phyloP scores from a whole-genome alignment of 2,329 filamentous ascomycete species.

The Ophiocordyceps unilateralis region DNA sequence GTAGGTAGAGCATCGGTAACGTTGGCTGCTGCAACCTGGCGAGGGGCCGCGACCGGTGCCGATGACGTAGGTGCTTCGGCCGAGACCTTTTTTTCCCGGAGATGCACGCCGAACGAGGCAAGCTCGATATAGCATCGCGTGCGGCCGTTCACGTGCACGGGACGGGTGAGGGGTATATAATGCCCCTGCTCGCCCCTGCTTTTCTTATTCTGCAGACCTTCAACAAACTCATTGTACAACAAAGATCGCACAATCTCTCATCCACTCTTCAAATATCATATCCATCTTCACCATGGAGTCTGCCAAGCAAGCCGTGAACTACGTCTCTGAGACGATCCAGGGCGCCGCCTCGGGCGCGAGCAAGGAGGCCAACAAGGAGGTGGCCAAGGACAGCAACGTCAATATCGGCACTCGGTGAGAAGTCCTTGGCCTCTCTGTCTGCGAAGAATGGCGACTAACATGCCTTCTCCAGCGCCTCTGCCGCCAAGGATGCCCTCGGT shows the following conservation, averaged over 20 bases:
- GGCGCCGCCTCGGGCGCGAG: slow-evolving; percentile 34
- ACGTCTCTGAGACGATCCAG: slow-evolving; percentile 45
- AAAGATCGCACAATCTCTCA: not conserved
- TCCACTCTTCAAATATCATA: not conserved
- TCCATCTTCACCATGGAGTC: slow-evolving; percentile 22
- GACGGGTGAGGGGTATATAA: not conserved
- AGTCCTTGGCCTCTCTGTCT: not conserved
- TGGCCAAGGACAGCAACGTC: slow-evolving; percentile 44
- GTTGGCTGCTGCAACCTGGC: not conserved
- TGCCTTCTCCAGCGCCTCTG: slow-evolving; percentile 16
- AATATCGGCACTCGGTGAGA: slow-evolving; percentile 33
- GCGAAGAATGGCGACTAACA: slow-evolving; percentile 10
- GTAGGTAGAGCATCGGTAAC: not conserved
- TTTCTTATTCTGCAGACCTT: no score
- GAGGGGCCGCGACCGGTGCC: not conserved
- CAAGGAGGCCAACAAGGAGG: slow-evolving; percentile 55
- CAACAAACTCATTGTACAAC: not conserved
- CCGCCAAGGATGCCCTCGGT: slow-evolving; percentile 29
- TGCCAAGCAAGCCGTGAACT: slow-evolving; percentile 46
- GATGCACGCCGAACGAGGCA: not conserved
- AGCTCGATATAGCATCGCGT: not conserved
- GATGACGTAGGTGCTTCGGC: not conserved
- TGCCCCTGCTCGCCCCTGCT: not conserved
- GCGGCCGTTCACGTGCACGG: not conserved
- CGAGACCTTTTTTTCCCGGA: not conserved